These are phyloP conservation scores for Leccinum pallidistipes DNA, from an alignment of 1,284 basidiomycete species.

Conservation along the genomic window DNA sequence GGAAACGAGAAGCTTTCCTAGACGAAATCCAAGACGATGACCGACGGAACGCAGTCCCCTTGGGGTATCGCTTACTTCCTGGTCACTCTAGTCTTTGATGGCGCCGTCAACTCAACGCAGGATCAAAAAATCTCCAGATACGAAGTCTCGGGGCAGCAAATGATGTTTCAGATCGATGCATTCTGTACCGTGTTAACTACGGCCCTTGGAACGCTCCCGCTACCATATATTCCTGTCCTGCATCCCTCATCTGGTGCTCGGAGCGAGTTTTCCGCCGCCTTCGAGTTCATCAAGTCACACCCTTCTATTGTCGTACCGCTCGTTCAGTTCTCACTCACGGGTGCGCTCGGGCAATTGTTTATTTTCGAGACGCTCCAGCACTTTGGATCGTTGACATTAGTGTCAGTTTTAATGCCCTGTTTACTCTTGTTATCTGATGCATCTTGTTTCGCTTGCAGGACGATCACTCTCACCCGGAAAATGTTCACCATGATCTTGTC, in stretches of 20 bases:
- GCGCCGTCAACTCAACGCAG: slow-evolving; percentile 96
- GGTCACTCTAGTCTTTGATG: slow-evolving; percentile 90
- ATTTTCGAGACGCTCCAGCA: slow-evolving; percentile 98
- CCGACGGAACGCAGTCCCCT: slow-evolving; percentile 39
- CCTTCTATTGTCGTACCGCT: slow-evolving; percentile 80
- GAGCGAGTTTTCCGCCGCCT: slow-evolving; percentile 68
- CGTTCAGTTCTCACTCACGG: slow-evolving; percentile 85
- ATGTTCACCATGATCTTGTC: slow-evolving; percentile 98
- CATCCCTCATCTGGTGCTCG: slow-evolving; percentile 60
- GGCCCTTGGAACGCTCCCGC: slow-evolving; percentile 65
- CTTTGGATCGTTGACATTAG: slow-evolving; percentile 92
- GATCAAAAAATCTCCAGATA: slow-evolving; percentile 90
- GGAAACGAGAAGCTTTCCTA: slow-evolving; percentile 59
- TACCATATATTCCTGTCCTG: slow-evolving; percentile 70
- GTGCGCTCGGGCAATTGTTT: slow-evolving; percentile 94
- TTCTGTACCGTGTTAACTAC: slow-evolving; percentile 75
- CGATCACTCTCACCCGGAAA: slow-evolving; percentile 96
- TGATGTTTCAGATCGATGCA: slow-evolving; percentile 98
- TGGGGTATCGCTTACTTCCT: slow-evolving; percentile 76
- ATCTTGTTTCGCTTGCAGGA: slow-evolving; percentile 45
- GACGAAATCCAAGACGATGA: slow-evolving; percentile 38
- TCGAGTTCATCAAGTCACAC: slow-evolving; percentile 79
- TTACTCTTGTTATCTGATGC: not conserved
- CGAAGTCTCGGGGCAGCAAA: slow-evolving; percentile 89
- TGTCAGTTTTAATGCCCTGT: slow-evolving; percentile 52